phyloP scores from a whole-genome alignment of 768 basidiomycete genomes.

The Lactifluus volemus region DNA sequence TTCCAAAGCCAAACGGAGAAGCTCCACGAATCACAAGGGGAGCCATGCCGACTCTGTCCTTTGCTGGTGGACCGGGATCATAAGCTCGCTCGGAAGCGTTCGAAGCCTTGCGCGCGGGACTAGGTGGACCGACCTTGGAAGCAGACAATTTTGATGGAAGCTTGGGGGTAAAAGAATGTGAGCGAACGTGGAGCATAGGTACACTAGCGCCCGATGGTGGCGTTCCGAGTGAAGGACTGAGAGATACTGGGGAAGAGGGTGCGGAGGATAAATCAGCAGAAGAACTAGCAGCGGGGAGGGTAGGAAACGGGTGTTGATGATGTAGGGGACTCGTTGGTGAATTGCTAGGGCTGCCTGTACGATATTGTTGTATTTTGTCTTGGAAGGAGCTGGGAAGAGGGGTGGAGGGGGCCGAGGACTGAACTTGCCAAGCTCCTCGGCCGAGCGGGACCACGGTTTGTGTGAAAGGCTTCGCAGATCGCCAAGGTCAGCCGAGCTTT shows the following conservation, averaged over 20 bases:
- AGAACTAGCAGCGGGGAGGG: slow-evolving; percentile 20
- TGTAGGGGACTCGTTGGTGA: slow-evolving; percentile 20
- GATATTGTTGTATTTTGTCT: slow-evolving; percentile 57
- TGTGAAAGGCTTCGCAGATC: slow-evolving; percentile 64
- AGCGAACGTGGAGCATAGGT: slow-evolving; percentile 42
- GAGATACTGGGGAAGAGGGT: slow-evolving; percentile 24
- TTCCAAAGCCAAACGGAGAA: slow-evolving; percentile 28
- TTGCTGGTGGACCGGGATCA: neutral
- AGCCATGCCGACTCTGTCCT: neutral
- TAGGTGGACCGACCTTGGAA: slow-evolving; percentile 37
- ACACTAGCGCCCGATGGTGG: slow-evolving; percentile 13
- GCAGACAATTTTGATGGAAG: slow-evolving; percentile 59
- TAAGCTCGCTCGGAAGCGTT: slow-evolving; percentile 14
- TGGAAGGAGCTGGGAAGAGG: slow-evolving; percentile 45
- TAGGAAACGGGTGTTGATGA: slow-evolving; percentile 28
- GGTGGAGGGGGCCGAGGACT: slow-evolving; percentile 28
- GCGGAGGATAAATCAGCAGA: slow-evolving; percentile 8
- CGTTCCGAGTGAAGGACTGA: slow-evolving; percentile 25
- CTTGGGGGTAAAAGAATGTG: slow-evolving; percentile 64
- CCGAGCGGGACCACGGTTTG: slow-evolving; percentile 72
- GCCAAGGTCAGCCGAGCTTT: slow-evolving; percentile 37
- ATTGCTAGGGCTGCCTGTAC: slow-evolving; percentile 36
- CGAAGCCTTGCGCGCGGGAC: slow-evolving; percentile 43
- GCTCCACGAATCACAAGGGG: slow-evolving; percentile 16
- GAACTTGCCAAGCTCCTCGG: slow-evolving; percentile 64